Base-by-base conservation (phyloP, 805 yeast species). In the Metschnikowia reukaufii region DNA sequence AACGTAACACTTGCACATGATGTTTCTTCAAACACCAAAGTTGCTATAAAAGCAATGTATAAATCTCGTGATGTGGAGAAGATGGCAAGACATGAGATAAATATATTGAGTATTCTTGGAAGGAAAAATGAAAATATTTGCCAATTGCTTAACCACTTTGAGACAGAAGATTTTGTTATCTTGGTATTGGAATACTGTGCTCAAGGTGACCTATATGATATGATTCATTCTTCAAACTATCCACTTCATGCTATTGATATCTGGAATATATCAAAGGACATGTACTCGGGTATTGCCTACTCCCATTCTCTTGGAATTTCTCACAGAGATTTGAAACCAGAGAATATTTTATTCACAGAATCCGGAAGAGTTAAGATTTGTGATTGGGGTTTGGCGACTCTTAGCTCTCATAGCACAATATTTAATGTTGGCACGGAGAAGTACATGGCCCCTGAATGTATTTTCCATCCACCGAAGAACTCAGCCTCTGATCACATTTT, bases 301-400 rank as follows among this genome's bases (percentile, higher is more conserved):
- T 72, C 84, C 4, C 92, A 86, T 58, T 63, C 76, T 4, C 64
- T 67, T 35, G 84, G 84, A 0, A 72, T 84, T 12, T 83, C 78
- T 52, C 91, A 84, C 62, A 70, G 91, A 39, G 91, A 84, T 59
- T 75, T 84, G 47, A 84, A 84, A 62, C 91, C 91, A 1, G 91
- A 84, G 64, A 84, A 84, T 57, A 74, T 84, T 23, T 65, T 84
- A 27, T 65, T 84, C 42, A 76, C 76, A 53, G 62, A 63, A 4
- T 64, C 71, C 42, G 82, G 83, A 38, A 62, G 75, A 23, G 70
- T 83, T 41, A 84, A 84, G 62, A 65, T 84, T 39, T 83, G 88
- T 46, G 90, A 84, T 61, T 84, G 88, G 88, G 91, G 91, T 0
- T 74, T 84, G 42, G 77, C 87, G 18, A 79, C 84, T 1, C 42